Percentiles rank a stretch among this genome's conserved stretches.
Conservation (phyloP, 345 rosid species). For the Brassica carinata region DNA sequence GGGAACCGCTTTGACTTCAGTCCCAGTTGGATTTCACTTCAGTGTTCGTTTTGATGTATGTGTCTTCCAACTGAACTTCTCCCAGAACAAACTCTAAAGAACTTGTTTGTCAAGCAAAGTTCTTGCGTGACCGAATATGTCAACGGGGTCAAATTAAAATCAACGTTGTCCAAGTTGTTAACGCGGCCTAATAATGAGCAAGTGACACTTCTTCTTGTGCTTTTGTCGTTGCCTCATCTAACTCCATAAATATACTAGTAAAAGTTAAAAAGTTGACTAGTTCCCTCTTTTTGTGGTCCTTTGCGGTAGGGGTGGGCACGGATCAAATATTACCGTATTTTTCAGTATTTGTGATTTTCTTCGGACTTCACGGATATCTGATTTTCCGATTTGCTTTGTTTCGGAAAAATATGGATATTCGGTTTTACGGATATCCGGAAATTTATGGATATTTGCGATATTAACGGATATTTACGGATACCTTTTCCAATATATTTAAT, state of each 20-base stretch:
- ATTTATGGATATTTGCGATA: too few relatives aligned
- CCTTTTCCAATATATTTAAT: too few relatives aligned
- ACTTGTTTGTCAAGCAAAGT: conserved; percentile 18
- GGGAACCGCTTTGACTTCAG: neutral
- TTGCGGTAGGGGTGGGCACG: neutral
- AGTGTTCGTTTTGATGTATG: neutral
- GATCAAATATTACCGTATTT: too few relatives aligned
- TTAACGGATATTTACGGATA: too few relatives aligned
- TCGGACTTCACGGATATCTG: too few relatives aligned
- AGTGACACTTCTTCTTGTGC: neutral
- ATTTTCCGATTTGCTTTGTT: too few relatives aligned
- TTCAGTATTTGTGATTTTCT: too few relatives aligned
- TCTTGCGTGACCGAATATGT: neutral
- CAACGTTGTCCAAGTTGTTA: conserved; percentile 3
- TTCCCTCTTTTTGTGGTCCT: neutral
- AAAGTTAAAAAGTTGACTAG: neutral
- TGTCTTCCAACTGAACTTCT: neutral
- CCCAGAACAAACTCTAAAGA: neutral
- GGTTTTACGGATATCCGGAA: too few relatives aligned
- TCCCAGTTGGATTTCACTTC: neutral
- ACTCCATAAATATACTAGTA: neutral
- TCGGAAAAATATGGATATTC: too few relatives aligned
- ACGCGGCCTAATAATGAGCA: neutral
- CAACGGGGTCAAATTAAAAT: conserved; percentile 1
- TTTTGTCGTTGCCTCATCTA: conserved; percentile 3